Evolutionary conservation across 2,329 filamentous ascomycete genomes (phyloP), one percentile per base, ranked within the genome.

Genomic region (Pseudogymnoascus sp.): DNA sequence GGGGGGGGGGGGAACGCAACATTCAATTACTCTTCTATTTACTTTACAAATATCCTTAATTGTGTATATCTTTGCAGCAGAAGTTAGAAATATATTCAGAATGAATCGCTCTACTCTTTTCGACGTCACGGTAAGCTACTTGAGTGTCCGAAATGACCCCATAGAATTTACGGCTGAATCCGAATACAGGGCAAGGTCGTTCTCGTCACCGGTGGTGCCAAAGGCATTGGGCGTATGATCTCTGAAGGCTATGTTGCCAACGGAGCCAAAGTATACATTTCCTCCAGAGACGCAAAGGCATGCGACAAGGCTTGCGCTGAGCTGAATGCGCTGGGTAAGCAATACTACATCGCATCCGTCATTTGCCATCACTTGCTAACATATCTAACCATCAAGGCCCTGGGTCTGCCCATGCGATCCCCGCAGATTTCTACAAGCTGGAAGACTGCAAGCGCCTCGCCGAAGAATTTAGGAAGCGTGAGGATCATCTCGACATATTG

Each of bases 181-280:
- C 33, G 8, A 41, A 35, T 19, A 35, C 16, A 72, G 72, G 82
- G 77, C 72, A 86, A 85, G 76, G 80, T 83, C 61, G 81, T 84
- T 68, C 78, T 85, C 64, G 78, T 85, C 61, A 85, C 83, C 4
- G 83, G 83, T 66, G 81, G 81, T 61, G 82, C 80, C 53, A 83
- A 87, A 71, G 86, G 85, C 67, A 84, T 89, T 66, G 86, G 86
- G 14, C 82, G 82, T 64, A 89, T 89, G 86, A 89, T 89, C 66
- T 82, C 84, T 33, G 78, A 85, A 63, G 86, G 84, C 63, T 88
- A 86, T 74, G 79, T 88, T n/a, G 72, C 78, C 63, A 88, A 87
- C 74, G 84, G 85, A 63, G 82, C 83, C 64, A 88, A 83, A 66
- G 88, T 90, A 5, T 90, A 89, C 77, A 87, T 91, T 66, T 85